Percentiles rank a stretch among this genome's conserved stretches.
These are phyloP conservation scores for Plasmodium relictum DNA, from an alignment of 169 alveolate species.

Conservation along the genomic window DNA sequence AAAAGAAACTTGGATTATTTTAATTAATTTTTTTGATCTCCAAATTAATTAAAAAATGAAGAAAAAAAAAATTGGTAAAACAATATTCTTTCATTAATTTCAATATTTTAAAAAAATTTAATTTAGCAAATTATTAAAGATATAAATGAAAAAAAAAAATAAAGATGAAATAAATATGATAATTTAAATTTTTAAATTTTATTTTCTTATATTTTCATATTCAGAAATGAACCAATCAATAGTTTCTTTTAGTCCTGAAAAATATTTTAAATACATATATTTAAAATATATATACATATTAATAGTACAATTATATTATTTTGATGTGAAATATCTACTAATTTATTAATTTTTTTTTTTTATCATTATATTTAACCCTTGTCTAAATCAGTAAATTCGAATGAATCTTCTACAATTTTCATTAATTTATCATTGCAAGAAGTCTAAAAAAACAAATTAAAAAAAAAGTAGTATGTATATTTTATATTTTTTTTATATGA, in stretches of 20 bases:
- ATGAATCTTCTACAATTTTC: conserved; percentile 45
- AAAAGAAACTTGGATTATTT: too few relatives aligned
- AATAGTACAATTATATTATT: conserved; percentile 4
- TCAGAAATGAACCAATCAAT: conserved; percentile 59
- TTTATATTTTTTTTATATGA: not conserved
- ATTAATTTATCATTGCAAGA: conserved; percentile 52
- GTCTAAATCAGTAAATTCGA: conserved; percentile 56
- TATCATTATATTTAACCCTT: conserved; percentile 29
- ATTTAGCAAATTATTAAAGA: too few relatives aligned
- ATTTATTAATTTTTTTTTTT: conserved; percentile 8
- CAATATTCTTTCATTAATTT: not conserved
- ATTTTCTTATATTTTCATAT: conserved; percentile 53
- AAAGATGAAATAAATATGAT: too few relatives aligned
- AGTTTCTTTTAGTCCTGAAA: conserved; percentile 70
- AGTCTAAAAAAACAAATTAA: conserved; percentile 46
- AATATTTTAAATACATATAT: conserved; percentile 2
- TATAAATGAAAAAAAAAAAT: too few relatives aligned
- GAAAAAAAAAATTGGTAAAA: not conserved
- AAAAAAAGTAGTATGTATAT: not conserved
- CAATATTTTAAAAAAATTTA: not conserved
- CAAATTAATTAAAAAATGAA: too few relatives aligned
- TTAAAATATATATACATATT: conserved; percentile 2
- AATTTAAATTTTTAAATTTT: not conserved
- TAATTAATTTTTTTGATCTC: too few relatives aligned
- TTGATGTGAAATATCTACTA: not conserved